Evolutionary conservation across 2,329 filamentous ascomycete species (phyloP), one percentile per base, ranked within the genome.

Genomic region (Cordyceps cicadae): DNA sequence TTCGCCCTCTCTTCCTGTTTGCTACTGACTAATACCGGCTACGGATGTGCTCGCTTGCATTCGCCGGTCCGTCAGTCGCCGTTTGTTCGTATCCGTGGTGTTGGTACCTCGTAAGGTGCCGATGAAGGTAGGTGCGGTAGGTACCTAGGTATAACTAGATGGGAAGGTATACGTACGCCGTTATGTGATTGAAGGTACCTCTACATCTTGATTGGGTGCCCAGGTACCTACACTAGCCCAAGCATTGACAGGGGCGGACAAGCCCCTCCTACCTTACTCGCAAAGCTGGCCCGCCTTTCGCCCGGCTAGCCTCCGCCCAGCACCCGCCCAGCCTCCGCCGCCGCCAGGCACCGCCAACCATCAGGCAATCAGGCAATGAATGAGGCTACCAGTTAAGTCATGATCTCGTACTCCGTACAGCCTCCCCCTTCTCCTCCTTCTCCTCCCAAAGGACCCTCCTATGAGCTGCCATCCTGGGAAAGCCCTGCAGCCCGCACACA

Each of bases 251-350:
- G n/a, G 52, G 39, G 57, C 57, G 49, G 49, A n/a, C 26, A 29
- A 29, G 57, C 57, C 57, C 57, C 57, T 53, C 57, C 50, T 59
- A 48, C 57, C 57, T 59, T 59, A 53, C 57, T 59, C 41, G 57
- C 54, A 59, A 19, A 52, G 41, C 43, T 56, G 21, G 41, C 32
- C 32, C n/a, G 24, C 37, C 48, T 21, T 21, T 8, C 32, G 19
- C 48, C 34, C 37, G 39, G 48, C 37, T 59, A 52, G 9, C 37
- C 15, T 50, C 43, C 43, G 43, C 43, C 43, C n/a, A n/a, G n/a
- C n/a, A n/a, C n/a, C 45, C 34, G 45, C 34, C 49, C 48, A 50
- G 46, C 26, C 54, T 41, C 43, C 43, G 43, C 43, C 43, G 17
- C 17, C 2, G 24, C 53, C 29, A 55, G 43, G 39, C 43, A 55